Conservation (phyloP, 2,329 filamentous ascomycete genomes). For the Botrytis deweyae region DNA sequence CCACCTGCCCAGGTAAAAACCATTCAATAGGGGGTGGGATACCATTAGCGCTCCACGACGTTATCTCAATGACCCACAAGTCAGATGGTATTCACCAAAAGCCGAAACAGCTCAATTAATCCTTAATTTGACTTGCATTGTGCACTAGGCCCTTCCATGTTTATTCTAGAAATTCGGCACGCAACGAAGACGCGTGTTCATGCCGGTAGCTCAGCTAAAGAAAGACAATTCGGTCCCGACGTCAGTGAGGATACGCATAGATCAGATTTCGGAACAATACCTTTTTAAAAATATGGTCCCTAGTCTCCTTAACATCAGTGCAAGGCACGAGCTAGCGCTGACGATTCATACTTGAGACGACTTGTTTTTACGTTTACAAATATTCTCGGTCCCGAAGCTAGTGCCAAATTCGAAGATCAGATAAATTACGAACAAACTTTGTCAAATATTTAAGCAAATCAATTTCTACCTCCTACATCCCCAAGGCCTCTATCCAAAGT, state of each 20-base stretch:
- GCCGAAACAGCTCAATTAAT: neutral
- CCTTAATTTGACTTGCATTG: neutral
- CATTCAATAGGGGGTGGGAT: neutral
- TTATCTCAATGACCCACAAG: neutral
- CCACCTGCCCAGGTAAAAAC: neutral
- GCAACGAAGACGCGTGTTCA: neutral
- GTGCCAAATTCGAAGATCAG: neutral
- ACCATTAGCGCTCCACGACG: neutral
- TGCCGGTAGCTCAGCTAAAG: neutral
- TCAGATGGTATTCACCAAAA: neutral
- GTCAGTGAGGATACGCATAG: neutral
- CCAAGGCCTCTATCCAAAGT: neutral
- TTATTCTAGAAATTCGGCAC: neutral
- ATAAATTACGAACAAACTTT: neutral
- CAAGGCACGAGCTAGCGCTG: neutral
- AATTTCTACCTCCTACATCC: neutral
- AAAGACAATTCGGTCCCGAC: neutral
- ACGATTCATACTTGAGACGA: neutral
- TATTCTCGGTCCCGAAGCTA: neutral
- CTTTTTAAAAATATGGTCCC: neutral
- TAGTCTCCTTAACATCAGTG: neutral
- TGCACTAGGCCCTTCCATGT: neutral
- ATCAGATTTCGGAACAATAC: neutral
- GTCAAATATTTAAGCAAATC: neutral
- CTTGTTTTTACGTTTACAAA: neutral